Evolutionary conservation across 2,329 filamentous ascomycete species (phyloP).

Genomic region (Fusarium tjaetaba): DNA sequence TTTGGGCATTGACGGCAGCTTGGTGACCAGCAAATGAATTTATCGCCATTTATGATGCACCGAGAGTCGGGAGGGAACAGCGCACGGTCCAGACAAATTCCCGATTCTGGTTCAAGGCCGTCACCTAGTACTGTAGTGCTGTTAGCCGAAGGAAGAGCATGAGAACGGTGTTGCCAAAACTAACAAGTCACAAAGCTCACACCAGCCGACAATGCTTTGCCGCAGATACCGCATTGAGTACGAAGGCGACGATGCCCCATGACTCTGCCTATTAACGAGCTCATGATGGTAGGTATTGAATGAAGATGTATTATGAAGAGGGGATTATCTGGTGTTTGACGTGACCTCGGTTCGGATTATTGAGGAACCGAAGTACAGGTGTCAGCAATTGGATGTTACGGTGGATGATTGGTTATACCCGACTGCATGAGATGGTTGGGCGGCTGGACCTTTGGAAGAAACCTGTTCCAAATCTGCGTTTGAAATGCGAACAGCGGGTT

Average conservation of each 20-base stretch:
- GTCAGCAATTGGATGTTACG: constrained; percentile 1
- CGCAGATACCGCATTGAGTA: constrained; percentile 9
- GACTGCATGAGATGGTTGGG: not conserved
- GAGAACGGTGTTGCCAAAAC: rapidly evolving
- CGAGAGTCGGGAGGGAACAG: not conserved
- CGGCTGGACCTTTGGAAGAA: rapidly evolving
- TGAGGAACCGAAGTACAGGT: not conserved
- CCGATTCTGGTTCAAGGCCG: not conserved
- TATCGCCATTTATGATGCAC: not conserved
- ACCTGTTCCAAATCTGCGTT: rapidly evolving
- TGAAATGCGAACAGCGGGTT: rapidly evolving
- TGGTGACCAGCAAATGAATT: not conserved
- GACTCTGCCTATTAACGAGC: not conserved
- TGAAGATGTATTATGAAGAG: not conserved
- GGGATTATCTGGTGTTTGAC: not conserved
- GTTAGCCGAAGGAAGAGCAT: not conserved
- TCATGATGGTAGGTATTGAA: not conserved
- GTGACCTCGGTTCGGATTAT: constrained; percentile 17
- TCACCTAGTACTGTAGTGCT: not conserved
- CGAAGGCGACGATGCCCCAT: not conserved
- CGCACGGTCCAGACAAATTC: not conserved
- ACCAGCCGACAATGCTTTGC: not conserved
- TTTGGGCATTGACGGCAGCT: constrained; percentile 5
- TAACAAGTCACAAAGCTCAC: not conserved
- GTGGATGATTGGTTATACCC: not conserved